phyloP scores from a whole-genome alignment of 2,329 filamentous ascomycete genomes.

The Atkinsonella texensis region DNA sequence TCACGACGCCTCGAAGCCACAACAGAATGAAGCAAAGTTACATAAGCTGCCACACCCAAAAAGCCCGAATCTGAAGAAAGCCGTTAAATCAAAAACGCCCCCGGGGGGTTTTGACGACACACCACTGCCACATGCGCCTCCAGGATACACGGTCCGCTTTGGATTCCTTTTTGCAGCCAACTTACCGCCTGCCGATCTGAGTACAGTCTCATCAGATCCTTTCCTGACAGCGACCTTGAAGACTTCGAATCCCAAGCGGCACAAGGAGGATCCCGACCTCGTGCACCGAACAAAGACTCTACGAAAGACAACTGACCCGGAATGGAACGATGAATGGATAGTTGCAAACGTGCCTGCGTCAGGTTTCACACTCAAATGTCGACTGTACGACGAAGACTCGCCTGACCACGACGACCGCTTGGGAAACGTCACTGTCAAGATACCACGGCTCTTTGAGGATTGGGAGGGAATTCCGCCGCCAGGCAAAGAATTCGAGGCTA shows the following conservation, averaged over 20 bases:
- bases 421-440: conserved; percentile 68
- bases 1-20: background rate
- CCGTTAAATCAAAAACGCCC: conserved; percentile 29
- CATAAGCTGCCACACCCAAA: background rate
- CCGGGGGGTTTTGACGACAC: conserved; percentile 72
- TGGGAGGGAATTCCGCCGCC: conserved; percentile 57
- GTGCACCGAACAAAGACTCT: conserved; percentile 65
- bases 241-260: conserved; percentile 56
- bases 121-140: conserved; percentile 59
- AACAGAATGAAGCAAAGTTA: background rate
- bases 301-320: conserved; percentile 58
- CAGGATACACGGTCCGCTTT: conserved; percentile 76
- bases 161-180: conserved; percentile 72
- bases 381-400: conserved; percentile 82
- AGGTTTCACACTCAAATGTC: conserved; percentile 75
- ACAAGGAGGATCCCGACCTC: conserved; percentile 76
- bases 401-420: conserved; percentile 77
- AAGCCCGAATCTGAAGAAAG: conserved; percentile 12
- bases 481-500: conserved; percentile 52
- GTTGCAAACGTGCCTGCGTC: conserved; percentile 74
- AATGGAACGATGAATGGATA: conserved; percentile 78
- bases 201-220: conserved; percentile 69
- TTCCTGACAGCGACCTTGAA: conserved; percentile 68
- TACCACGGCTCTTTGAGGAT: conserved; percentile 44
- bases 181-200: conserved; percentile 71